phyloP scores from a whole-genome alignment of 306 rosid species.

The Vachellia pachyceras region DNA sequence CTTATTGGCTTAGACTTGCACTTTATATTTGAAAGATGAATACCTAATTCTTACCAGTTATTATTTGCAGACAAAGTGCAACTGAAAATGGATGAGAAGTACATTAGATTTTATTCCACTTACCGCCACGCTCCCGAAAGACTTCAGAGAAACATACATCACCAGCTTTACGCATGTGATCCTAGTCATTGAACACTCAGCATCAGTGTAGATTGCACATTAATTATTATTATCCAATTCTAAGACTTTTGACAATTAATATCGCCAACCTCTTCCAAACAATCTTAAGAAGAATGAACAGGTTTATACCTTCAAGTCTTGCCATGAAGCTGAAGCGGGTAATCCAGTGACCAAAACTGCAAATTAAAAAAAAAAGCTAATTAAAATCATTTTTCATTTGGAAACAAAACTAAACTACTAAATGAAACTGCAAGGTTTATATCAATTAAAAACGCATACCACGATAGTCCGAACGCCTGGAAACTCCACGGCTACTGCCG shows the following conservation, averaged over 20 bases:
- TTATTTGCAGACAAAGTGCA: neutral
- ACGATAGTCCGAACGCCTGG: conserved; percentile 81
- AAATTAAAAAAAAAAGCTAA: conserved; percentile 28
- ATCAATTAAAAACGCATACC: conserved; percentile 51
- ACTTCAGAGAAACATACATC: conserved; percentile 76
- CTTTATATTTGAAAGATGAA: neutral
- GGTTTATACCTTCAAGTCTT: conserved; percentile 80
- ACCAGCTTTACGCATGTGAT: conserved; percentile 91
- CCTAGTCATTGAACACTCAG: conserved; percentile 51
- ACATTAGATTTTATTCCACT: conserved; percentile 27
- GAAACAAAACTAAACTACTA: neutral
- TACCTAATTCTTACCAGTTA: neutral
- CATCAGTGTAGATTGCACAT: conserved; percentile 26
- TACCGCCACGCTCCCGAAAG: conserved; percentile 65
- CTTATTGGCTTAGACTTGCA: neutral
- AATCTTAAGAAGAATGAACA: conserved; percentile 20
- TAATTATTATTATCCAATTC: conserved; percentile 23
- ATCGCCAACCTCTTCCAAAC: conserved; percentile 4
- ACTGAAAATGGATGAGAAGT: neutral
- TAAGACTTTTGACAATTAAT: neutral
- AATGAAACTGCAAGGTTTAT: conserved; percentile 1
- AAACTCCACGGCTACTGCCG: conserved; percentile 66
- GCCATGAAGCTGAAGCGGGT: conserved; percentile 97
- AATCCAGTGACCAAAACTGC: conserved; percentile 93
- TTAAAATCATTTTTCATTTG: neutral